Percentiles rank a stretch among this genome's conserved stretches.
Conservation (phyloP, 2,329 filamentous ascomycete species). For the Sporothrix inflata region DNA sequence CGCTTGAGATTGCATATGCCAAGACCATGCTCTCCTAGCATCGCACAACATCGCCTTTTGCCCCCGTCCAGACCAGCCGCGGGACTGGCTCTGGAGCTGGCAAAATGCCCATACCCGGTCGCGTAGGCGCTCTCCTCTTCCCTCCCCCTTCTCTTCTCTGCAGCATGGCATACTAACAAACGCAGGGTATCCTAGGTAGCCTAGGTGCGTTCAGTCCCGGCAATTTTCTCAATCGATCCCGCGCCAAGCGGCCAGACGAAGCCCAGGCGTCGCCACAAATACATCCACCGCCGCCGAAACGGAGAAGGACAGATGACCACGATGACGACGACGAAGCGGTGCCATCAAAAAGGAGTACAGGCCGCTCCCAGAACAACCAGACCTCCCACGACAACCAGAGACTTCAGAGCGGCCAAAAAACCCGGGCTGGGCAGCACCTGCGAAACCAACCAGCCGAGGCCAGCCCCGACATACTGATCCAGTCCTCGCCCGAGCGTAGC, state of each 20-base stretch:
- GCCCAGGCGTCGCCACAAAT: not conserved
- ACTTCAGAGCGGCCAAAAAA: not conserved
- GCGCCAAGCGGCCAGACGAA: not conserved
- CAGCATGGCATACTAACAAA: not conserved
- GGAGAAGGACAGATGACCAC: slow-evolving; percentile 17
- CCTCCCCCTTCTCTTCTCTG: not conserved
- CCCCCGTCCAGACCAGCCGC: slow-evolving; percentile 8
- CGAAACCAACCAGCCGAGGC: slow-evolving; percentile 1
- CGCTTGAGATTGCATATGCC: not conserved
- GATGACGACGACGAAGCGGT: not conserved
- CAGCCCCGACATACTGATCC: slow-evolving; percentile 4
- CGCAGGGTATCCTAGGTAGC: not conserved
- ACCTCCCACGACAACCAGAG: not conserved
- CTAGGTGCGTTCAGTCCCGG: slow-evolving; percentile 17
- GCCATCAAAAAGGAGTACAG: not conserved
- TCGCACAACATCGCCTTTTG: not conserved
- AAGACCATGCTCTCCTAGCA: slow-evolving; percentile 20
- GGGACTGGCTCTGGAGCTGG: slow-evolving; percentile 15
- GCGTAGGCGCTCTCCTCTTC: not conserved
- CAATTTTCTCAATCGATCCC: not conserved
- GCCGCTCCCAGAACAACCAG: not conserved
- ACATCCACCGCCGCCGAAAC: slow-evolving; percentile 24
- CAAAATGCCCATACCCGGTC: slow-evolving; percentile 9
- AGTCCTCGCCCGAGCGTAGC: slow-evolving; percentile 1
- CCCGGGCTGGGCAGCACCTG: not conserved